A percentile compares a stretch with the other conserved stretches of the same genome.
Evolutionary conservation across 1,139 yeast genomes (phyloP).

Genomic region (Kazachstania sp.): DNA sequence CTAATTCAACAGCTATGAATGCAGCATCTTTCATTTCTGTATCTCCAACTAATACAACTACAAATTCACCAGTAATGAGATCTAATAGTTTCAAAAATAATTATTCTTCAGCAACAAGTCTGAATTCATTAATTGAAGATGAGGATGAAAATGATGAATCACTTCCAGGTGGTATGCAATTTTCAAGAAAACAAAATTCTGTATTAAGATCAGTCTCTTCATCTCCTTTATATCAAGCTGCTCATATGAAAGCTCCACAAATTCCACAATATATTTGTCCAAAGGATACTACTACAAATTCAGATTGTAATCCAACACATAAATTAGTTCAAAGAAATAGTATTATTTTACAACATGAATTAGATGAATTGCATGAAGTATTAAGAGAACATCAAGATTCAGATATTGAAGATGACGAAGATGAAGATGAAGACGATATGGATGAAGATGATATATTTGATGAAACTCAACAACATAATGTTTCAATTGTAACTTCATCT

Average conservation of each 20-base stretch:
- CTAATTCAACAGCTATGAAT: neutral
- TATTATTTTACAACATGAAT: conserved; percentile 4
- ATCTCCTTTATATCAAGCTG: neutral
- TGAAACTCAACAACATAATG: conserved; percentile 3
- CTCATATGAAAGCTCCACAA: neutral
- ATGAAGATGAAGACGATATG: conserved; percentile 6
- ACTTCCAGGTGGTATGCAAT: conserved; percentile 4
- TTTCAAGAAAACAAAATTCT: conserved; percentile 3
- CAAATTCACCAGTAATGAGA: neutral
- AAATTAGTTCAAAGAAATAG: conserved; percentile 6
- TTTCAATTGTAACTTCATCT: neutral
- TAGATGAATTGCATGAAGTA: conserved; percentile 5
- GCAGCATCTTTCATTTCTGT: neutral
- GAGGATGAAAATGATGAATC: conserved; percentile 4
- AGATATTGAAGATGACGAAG: conserved; percentile 6
- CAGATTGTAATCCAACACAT: conserved; percentile 2
- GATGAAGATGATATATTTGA: conserved; percentile 5
- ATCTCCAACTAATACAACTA: neutral
- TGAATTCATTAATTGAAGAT: conserved; percentile 3
- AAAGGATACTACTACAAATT: neutral
- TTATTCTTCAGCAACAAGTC: neutral
- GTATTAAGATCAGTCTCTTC: conserved; percentile 1
- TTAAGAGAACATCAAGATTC: conserved; percentile 4
- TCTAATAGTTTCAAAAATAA: conserved; percentile 2
- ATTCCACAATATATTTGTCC: neutral